Evolutionary conservation across 352 stramenopile species (phyloP).

Genomic region (Phytophthora kernoviae): DNA sequence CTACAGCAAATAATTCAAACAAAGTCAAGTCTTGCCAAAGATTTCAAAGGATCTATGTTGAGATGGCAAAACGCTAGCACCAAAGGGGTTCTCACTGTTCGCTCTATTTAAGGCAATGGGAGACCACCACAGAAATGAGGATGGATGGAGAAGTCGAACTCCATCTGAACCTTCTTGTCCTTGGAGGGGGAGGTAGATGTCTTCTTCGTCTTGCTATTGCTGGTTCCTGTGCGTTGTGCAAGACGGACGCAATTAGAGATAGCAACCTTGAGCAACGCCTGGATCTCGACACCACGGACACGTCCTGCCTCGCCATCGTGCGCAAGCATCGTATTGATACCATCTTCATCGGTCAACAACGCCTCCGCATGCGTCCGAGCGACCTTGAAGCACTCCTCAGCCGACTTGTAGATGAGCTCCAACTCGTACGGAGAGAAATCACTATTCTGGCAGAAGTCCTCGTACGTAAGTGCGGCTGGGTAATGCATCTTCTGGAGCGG

Average conservation of each 20-base stretch:
- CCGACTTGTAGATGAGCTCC: constrained; percentile 83
- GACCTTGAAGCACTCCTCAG: constrained; percentile 85
- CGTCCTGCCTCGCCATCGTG: constrained; percentile 11
- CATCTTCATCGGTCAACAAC: constrained; percentile 46
- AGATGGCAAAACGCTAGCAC: neutral
- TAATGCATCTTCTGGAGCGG: constrained; percentile 79
- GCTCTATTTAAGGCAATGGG: constrained; percentile 26
- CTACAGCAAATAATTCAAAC: constrained; percentile 3
- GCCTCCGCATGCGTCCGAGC: constrained; percentile 58
- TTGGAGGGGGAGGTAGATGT: constrained; percentile 2
- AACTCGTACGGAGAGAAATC: constrained; percentile 79
- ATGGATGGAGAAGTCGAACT: constrained; percentile 71
- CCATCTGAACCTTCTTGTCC: constrained; percentile 23
- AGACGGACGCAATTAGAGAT: constrained; percentile 72
- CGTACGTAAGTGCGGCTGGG: constrained; percentile 66
- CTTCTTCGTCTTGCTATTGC: constrained; percentile 38
- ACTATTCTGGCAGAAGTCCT: constrained; percentile 78
- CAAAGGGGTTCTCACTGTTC: neutral
- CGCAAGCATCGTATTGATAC: constrained; percentile 22
- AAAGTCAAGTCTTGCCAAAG: constrained; percentile 9
- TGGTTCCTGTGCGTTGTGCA: constrained; percentile 47
- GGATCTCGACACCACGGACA: constrained; percentile 53
- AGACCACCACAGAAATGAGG: constrained; percentile 72
- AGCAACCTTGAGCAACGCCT: constrained; percentile 59
- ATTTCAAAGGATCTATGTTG: constrained; percentile 1